Evolutionary conservation across 192 early-diverging fungal genomes (phyloP).

Genomic region (Umbelopsis ramanniana): DNA sequence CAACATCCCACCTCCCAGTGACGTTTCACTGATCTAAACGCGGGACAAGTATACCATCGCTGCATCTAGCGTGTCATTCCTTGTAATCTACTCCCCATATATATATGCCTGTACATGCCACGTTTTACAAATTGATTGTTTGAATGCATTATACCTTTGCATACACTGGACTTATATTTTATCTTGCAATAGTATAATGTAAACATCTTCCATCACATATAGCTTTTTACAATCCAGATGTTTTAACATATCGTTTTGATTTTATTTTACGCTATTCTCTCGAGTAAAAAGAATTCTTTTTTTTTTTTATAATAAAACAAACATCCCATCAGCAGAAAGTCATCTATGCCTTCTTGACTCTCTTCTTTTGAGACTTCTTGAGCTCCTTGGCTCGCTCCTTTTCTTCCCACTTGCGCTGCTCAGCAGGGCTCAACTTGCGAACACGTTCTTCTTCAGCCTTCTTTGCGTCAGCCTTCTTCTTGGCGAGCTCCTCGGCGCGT

Average conservation of each 20-base stretch:
- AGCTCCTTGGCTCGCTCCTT: slow-evolving; percentile 73
- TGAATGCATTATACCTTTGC: no score
- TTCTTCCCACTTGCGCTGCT: slow-evolving; percentile 87
- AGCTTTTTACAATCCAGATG: no score
- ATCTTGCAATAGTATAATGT: no score
- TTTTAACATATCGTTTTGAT: no score
- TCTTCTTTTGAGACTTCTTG: slow-evolving; percentile 68
- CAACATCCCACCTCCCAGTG: neutral
- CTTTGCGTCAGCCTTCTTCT: slow-evolving; percentile 70
- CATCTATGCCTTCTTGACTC: slow-evolving; percentile 45
- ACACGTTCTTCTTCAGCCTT: slow-evolving; percentile 66
- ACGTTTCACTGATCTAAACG: neutral
- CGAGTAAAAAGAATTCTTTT: neutral
- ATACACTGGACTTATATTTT: no score
- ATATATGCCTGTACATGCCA: no score
- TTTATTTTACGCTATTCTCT: no score
- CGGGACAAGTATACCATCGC: no score
- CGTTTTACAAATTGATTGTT: no score
- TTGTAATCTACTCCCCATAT: no score
- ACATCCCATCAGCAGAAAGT: neutral
- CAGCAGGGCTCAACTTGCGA: slow-evolving; percentile 72
- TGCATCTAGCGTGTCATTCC: no score
- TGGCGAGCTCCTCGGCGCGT: slow-evolving; percentile 69
- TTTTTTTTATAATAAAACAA: neutral
- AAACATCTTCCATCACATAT: no score